Conservation (phyloP, 2,329 filamentous ascomycete species). For the Exophiala sp. region DNA sequence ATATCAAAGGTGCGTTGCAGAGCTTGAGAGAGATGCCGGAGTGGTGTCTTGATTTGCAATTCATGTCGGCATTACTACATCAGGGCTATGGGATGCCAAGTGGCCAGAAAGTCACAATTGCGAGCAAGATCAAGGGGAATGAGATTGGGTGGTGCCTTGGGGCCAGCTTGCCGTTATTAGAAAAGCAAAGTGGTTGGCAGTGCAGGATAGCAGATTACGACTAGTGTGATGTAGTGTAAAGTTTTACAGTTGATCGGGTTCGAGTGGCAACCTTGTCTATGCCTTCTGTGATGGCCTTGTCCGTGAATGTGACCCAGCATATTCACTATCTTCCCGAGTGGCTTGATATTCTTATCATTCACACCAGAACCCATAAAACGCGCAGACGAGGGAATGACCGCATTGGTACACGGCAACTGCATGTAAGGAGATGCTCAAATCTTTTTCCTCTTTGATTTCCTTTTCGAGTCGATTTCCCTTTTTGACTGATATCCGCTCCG, state of each 20-base stretch:
- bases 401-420: no score
- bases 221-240: neutral
- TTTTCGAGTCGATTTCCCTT: no score
- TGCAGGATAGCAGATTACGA: slow-evolving; percentile 61
- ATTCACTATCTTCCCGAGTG: no score
- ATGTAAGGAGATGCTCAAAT: no score
- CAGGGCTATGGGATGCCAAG: slow-evolving; percentile 98
- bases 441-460: no score
- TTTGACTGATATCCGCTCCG: no score
- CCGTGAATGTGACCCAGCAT: no score
- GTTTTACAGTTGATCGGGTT: neutral
- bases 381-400: no score
- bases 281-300: no score
- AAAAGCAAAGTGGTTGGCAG: slow-evolving; percentile 79
- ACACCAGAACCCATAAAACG: no score
- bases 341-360: no score
- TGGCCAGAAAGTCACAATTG: slow-evolving; percentile 91
- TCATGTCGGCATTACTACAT: slow-evolving; percentile 89
- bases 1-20: slow-evolving; percentile 70
- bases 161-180: slow-evolving; percentile 83
- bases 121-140: slow-evolving; percentile 97
- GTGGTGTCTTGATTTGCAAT: slow-evolving; percentile 91
- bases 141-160: slow-evolving; percentile 97
- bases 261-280: no score
- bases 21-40: slow-evolving; percentile 81